Percentiles rank a stretch among this genome's conserved stretches.
Conservation (phyloP, 768 basidiomycete genomes). For the Sarcodon aspratus region DNA sequence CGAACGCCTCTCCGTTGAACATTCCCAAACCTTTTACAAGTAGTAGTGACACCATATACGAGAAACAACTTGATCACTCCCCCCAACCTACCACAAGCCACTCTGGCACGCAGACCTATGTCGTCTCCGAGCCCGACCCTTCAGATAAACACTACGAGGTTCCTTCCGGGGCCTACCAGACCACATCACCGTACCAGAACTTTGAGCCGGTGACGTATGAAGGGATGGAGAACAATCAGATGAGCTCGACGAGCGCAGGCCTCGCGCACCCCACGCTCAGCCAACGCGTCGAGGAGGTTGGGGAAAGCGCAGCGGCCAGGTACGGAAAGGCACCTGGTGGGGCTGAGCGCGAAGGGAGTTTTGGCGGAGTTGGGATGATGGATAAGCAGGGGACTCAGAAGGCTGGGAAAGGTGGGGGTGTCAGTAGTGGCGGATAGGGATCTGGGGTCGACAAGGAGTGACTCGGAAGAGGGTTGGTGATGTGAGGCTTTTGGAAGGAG, state of each 20-base stretch:
- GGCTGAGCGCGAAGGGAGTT: constrained; percentile 30
- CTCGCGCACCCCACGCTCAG: constrained; percentile 30
- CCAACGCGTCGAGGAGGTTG: constrained; percentile 31
- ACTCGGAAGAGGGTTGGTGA: constrained; percentile 29
- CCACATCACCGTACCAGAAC: constrained; percentile 27
- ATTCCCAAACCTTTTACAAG: constrained; percentile 17
- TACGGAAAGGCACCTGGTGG: constrained; percentile 30
- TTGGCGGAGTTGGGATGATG: constrained; percentile 31
- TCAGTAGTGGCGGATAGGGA: constrained; percentile 32
- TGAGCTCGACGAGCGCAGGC: constrained; percentile 27
- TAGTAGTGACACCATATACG: constrained; percentile 29
- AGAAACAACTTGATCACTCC: constrained; percentile 47
- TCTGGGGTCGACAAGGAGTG: constrained; percentile 30
- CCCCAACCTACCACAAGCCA: constrained; percentile 33
- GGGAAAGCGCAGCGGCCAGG: constrained; percentile 36
- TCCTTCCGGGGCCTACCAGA: constrained; percentile 51
- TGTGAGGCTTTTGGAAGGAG: constrained; percentile 33
- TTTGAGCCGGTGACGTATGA: constrained; percentile 29
- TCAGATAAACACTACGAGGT: constrained; percentile 51
- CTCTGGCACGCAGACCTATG: constrained; percentile 48
- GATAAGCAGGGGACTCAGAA: constrained; percentile 25
- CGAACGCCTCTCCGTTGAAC: constrained; percentile 23
- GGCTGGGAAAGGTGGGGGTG: constrained; percentile 15
- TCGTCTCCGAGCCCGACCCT: constrained; percentile 64
- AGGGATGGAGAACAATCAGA: constrained; percentile 22